Evolutionary conservation across 257 asterid species (phyloP).

Genomic region (Fraxinus quadrangulata): DNA sequence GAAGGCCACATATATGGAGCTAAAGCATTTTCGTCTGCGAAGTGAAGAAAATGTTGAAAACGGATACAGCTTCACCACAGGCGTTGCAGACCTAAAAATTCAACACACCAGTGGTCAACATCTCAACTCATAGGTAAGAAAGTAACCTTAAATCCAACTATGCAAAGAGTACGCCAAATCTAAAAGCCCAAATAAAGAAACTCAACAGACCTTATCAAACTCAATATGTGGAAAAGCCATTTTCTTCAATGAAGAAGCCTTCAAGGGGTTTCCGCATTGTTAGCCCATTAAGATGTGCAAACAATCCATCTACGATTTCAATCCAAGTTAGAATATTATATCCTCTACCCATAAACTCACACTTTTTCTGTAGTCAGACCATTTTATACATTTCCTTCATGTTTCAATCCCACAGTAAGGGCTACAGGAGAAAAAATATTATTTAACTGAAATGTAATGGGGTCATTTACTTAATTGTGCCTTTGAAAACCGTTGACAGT

Average conservation of each 20-base stretch:
- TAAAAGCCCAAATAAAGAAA: conserved; percentile 59
- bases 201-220: conserved; percentile 89
- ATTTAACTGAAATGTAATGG: conserved; percentile 11
- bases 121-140: conserved; percentile 67
- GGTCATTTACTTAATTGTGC: not conserved
- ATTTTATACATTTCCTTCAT: conserved; percentile 42
- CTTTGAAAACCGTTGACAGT: conserved; percentile 20
- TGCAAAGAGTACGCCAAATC: conserved; percentile 59
- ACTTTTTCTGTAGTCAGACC: conserved; percentile 46
- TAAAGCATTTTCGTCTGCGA: conserved; percentile 79
- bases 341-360: conserved; percentile 58
- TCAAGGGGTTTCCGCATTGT: conserved; percentile 91
- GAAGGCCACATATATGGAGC: conserved; percentile 61
- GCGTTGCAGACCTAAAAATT: conserved; percentile 98
- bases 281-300: conserved; percentile 95
- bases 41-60: conserved; percentile 85
- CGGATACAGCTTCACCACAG: conserved; percentile 94
- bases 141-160: conserved; percentile 75
- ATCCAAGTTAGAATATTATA: conserved; percentile 87
- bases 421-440: conserved; percentile 13
- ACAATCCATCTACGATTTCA: conserved; percentile 99
- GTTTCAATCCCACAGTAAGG: conserved; percentile 32
- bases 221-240: conserved; percentile 77
- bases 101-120: conserved; percentile 85
- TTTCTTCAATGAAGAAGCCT: conserved; percentile 80